Evolutionary conservation across 2,329 filamentous ascomycete genomes (phyloP), one percentile per base, ranked within the genome.

Genomic region (Diaporthe caulivora): DNA sequence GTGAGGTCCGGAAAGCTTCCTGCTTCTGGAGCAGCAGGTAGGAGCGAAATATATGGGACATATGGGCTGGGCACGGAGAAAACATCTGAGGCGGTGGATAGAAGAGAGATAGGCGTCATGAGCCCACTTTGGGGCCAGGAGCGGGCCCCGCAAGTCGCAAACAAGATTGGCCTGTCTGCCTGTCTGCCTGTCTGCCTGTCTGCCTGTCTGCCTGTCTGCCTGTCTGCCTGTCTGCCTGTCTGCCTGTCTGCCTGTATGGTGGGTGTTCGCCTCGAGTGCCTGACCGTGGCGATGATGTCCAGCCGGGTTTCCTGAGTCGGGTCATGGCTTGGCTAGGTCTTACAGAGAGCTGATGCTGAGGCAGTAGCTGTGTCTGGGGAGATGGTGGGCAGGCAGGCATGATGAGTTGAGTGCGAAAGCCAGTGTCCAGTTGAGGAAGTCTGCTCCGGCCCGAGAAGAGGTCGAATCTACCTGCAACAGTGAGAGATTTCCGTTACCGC

Each of bases 141-240:
- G 62, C 62, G 62, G 62, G 62, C 21, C 62, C 31, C 51, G n/a
- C 62, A 53, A 53, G 47, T 40, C 47, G 62, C 44, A 67, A 53
- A 67, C 62, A 67, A 67, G 62, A 67, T 67, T 67, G 62, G 60
- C 42, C 31, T 51, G n/a, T n/a, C n/a, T n/a, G n/a, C n/a, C n/a
- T n/a, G n/a, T n/a, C n/a, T n/a, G n/a, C n/a, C n/a, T n/a, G n/a
- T n/a, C n/a, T n/a, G n/a, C n/a, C n/a, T n/a, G n/a, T n/a, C n/a
- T n/a, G n/a, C n/a, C n/a, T n/a, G n/a, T n/a, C n/a, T n/a, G n/a
- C n/a, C n/a, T n/a, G n/a, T n/a, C n/a, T n/a, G n/a, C n/a, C n/a
- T n/a, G n/a, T n/a, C n/a, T n/a, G n/a, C n/a, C n/a, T n/a, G n/a
- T n/a, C n/a, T n/a, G n/a, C n/a, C n/a, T n/a, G n/a, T n/a, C n/a